These are phyloP conservation scores for Globisporangium lucens DNA, from an alignment of 352 stramenopile species.

Conservation along the genomic window DNA sequence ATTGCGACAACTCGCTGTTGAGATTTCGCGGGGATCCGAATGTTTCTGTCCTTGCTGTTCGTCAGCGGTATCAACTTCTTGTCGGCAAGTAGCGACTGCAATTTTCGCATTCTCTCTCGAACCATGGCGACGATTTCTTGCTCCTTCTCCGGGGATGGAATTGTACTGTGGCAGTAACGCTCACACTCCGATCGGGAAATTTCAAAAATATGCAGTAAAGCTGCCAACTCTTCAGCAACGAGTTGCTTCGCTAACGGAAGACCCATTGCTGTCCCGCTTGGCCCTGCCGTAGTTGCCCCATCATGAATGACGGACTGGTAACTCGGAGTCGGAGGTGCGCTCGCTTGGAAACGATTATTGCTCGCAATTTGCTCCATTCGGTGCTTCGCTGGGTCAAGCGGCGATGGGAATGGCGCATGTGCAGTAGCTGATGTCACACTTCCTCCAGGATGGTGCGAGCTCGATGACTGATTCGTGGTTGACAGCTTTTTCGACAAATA, in stretches of 20 bases:
- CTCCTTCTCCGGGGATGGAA: conserved; percentile 65
- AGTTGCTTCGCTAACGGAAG: conserved; percentile 13
- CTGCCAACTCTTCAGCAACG: conserved; percentile 41
- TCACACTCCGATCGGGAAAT: conserved; percentile 70
- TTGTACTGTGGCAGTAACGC: conserved; percentile 58
- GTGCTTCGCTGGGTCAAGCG: conserved; percentile 16
- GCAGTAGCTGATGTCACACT: background rate
- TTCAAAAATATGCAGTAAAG: conserved; percentile 65
- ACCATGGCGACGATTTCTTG: conserved; percentile 79
- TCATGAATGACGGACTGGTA: conserved; percentile 10
- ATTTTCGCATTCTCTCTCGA: conserved; percentile 60
- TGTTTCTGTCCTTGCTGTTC: conserved; percentile 70
- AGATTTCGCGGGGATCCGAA: conserved; percentile 77
- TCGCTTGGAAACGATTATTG: conserved; percentile 3
- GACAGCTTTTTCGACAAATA: conserved; percentile 51
- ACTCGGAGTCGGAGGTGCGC: background rate
- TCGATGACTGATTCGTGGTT: background rate
- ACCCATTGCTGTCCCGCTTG: background rate
- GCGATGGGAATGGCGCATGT: background rate
- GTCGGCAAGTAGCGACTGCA: conserved; percentile 65
- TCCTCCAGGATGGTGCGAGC: conserved; percentile 1
- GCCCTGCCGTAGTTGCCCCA: background rate
- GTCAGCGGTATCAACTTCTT: conserved; percentile 65
- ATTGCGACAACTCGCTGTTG: conserved; percentile 76
- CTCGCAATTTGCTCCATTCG: conserved; percentile 14